phyloP scores from a whole-genome alignment of 192 early-diverging fungal genomes.

The Linnemannia schmuckeri region DNA sequence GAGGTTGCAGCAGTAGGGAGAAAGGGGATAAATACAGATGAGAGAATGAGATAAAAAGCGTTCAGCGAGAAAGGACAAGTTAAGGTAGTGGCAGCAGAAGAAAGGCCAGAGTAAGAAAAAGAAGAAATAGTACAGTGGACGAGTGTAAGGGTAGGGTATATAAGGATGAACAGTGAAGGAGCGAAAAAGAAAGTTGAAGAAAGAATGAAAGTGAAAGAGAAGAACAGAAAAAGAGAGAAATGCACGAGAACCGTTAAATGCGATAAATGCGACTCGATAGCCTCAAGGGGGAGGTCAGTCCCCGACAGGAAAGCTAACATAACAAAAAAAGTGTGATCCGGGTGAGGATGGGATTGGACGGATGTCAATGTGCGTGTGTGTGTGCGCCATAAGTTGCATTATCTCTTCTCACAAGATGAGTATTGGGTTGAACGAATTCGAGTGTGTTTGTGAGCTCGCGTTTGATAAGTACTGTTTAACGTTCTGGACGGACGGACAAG shows the following conservation, averaged over 20 bases:
- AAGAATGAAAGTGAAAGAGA: background rate
- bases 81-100: background rate
- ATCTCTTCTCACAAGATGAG: background rate
- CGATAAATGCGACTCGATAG: background rate
- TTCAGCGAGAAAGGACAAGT: background rate
- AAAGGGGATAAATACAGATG: background rate
- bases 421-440: background rate
- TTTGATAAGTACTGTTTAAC: background rate
- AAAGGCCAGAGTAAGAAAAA: background rate
- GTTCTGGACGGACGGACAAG: background rate
- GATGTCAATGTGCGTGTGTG: background rate
- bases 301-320: background rate
- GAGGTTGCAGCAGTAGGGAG: background rate
- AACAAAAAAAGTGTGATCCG: background rate
- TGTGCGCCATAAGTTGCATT: background rate
- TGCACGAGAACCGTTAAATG: background rate
- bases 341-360: background rate
- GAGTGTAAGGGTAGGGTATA: background rate
- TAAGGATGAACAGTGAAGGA: background rate
- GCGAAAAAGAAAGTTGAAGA: too few relatives aligned
- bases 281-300: background rate
- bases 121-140: background rate
- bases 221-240: background rate
- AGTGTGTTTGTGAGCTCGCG: background rate
- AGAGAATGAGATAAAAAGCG: background rate